phyloP scores from a whole-genome alignment of 2,329 filamentous ascomycete species.

The Sclerotinia nivalis region DNA sequence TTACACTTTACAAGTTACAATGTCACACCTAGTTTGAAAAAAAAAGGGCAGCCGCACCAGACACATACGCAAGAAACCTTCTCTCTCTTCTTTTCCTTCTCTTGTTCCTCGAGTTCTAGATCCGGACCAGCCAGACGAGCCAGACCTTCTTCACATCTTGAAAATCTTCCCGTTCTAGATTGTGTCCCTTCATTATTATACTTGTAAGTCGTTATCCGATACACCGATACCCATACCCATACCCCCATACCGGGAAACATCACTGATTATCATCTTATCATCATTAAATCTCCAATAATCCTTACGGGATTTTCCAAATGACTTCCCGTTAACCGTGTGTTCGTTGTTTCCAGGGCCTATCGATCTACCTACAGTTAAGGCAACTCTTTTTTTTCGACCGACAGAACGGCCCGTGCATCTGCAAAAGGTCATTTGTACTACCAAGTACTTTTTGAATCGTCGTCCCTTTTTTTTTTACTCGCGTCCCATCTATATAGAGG shows the following conservation, averaged over 20 bases:
- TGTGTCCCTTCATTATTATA: not conserved
- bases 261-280: constrained; percentile 5
- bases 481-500: constrained; percentile 10
- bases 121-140: constrained; percentile 19
- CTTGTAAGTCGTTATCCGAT: constrained; percentile 10
- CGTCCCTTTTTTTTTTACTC: not conserved
- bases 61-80: constrained; percentile 10
- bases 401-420: constrained; percentile 16
- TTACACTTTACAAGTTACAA: not conserved
- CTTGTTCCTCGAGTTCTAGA: constrained; percentile 13
- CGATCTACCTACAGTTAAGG: constrained; percentile 7
- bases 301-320: constrained; percentile 13
- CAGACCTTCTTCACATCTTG: not conserved
- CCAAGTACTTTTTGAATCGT: not conserved
- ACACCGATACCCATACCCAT: not conserved
- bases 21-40: constrained; percentile 1
- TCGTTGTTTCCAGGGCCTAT: not conserved
- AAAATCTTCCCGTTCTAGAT: constrained; percentile 15
- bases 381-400: constrained; percentile 7
- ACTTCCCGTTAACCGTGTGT: constrained; percentile 15
- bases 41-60: constrained; percentile 4
- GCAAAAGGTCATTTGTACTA: constrained; percentile 21
- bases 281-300: constrained; percentile 4
- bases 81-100: constrained; percentile 4
- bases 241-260: not conserved